Evolutionary conservation across 2,329 filamentous ascomycete species (phyloP).

Genomic region (Rasamsonia emersonii): DNA sequence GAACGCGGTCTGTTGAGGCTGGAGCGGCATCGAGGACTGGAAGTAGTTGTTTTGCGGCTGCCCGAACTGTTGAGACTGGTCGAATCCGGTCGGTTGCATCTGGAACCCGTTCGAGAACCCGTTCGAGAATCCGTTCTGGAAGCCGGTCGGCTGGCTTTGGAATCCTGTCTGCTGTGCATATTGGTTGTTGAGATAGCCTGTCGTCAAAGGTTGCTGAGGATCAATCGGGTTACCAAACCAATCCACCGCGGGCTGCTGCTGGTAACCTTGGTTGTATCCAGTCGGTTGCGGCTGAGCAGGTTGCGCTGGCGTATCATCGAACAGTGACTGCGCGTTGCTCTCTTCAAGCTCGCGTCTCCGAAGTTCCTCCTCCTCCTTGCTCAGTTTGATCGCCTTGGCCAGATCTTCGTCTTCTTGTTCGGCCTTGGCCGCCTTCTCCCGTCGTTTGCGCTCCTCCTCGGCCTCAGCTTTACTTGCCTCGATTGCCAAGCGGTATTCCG

Average conservation of each 20-base stretch:
- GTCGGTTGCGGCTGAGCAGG: constrained; percentile 66
- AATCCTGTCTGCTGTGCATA: constrained; percentile 74
- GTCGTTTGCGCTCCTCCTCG: constrained; percentile 77
- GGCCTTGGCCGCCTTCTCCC: constrained; percentile 43
- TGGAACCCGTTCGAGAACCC: constrained; percentile 62
- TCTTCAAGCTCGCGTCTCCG: constrained; percentile 80
- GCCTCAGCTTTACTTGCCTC: constrained; percentile 94
- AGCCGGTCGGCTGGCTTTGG: constrained; percentile 51
- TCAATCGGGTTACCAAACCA: constrained; percentile 96
- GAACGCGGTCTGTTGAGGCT: constrained; percentile 53
- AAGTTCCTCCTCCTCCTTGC: constrained; percentile 80
- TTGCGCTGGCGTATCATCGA: constrained; percentile 65
- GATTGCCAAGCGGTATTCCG: constrained; percentile 81
- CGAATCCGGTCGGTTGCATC: constrained; percentile 60
- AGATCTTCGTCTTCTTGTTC: constrained; percentile 83
- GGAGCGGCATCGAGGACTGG: constrained; percentile 44
- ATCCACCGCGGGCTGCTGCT: constrained; percentile 92
- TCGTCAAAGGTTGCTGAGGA: constrained; percentile 60
- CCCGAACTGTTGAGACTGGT: constrained; percentile 42
- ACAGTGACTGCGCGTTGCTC: constrained; percentile 75
- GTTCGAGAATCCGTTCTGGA: constrained; percentile 60
- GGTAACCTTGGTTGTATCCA: constrained; percentile 92
- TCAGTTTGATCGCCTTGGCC: constrained; percentile 88
- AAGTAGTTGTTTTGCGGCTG: constrained; percentile 35
- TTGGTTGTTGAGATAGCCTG: constrained; percentile 58